Evolutionary conservation across 345 rosid species (phyloP).

Genomic region (Sisymbrium irio): DNA sequence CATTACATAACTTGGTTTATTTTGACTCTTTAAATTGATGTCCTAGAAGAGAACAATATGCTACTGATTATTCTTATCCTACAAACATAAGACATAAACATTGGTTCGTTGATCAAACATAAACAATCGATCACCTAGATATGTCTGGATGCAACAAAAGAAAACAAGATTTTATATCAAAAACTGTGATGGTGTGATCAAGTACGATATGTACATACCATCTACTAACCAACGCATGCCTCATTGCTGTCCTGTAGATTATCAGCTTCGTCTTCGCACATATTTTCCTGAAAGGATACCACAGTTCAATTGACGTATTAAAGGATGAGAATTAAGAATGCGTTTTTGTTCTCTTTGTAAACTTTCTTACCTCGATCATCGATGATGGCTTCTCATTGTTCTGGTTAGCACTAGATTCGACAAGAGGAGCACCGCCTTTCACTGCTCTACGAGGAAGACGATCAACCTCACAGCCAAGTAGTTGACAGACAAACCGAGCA

Average conservation of each 20-base stretch:
- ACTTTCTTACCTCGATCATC: slow-evolving; percentile 14
- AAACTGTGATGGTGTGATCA: neutral
- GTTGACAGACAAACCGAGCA: slow-evolving; percentile 58
- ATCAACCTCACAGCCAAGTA: slow-evolving; percentile 65
- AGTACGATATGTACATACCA: neutral
- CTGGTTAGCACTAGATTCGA: slow-evolving; percentile 15
- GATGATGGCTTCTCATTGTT: slow-evolving; percentile 17
- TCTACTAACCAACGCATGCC: slow-evolving; percentile 13
- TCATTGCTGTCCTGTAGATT: slow-evolving; percentile 5
- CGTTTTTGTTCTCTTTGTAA: neutral
- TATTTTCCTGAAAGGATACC: slow-evolving; percentile 26
- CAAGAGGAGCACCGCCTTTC: slow-evolving; percentile 40
- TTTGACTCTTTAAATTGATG: neutral
- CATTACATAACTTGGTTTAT: slow-evolving; percentile 5
- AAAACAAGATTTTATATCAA: neutral
- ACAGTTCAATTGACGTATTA: neutral
- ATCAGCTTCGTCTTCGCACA: slow-evolving; percentile 26
- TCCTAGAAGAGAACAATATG: slow-evolving; percentile 12
- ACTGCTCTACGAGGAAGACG: slow-evolving; percentile 5
- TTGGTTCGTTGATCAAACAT: neutral
- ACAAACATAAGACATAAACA: slow-evolving; percentile 2
- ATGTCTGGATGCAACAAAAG: neutral
- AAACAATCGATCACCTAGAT: neutral
- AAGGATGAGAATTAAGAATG: neutral
- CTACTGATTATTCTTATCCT: slow-evolving; percentile 8